phyloP scores from a whole-genome alignment of 306 rosid genomes.

The Canavalia ensiformis region DNA sequence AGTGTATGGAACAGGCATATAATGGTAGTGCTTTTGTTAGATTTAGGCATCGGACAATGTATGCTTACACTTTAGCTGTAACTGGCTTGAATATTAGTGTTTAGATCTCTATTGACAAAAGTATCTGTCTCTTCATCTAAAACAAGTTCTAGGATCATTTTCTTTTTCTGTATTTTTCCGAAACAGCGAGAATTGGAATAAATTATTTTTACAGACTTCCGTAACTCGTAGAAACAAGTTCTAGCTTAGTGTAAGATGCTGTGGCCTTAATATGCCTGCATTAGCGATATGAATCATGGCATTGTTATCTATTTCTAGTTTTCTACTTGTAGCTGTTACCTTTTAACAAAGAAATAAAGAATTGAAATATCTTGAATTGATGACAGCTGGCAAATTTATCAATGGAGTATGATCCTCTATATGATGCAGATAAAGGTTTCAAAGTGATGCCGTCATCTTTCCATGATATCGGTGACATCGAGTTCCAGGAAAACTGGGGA shows the following conservation, averaged over 20 bases:
- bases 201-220: slow-evolving; percentile 6
- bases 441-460: slow-evolving; percentile 91
- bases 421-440: slow-evolving; percentile 81
- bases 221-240: neutral
- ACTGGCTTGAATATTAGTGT: slow-evolving; percentile 12
- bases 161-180: neutral
- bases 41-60: slow-evolving; percentile 20
- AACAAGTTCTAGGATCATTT: slow-evolving; percentile 10
- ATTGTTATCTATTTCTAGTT: slow-evolving; percentile 19
- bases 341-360: slow-evolving; percentile 34
- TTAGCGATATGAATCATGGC: neutral
- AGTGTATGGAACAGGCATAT: neutral
- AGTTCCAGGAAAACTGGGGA: slow-evolving; percentile 96
- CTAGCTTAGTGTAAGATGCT: slow-evolving; percentile 14
- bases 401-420: slow-evolving; percentile 76
- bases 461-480: slow-evolving; percentile 88
- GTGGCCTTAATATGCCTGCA: slow-evolving; percentile 12
- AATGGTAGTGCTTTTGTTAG: slow-evolving; percentile 2
- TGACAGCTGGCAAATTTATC: slow-evolving; percentile 79
- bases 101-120: slow-evolving; percentile 14
- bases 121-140: neutral
- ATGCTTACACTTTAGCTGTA: neutral
- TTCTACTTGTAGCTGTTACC: slow-evolving; percentile 14
- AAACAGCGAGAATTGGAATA: slow-evolving; percentile 4
- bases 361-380: slow-evolving; percentile 48